Percentiles rank a stretch among this genome's conserved stretches.
Evolutionary conservation across 164 flowering plant species (phyloP).

Genomic region (Sedum album): DNA sequence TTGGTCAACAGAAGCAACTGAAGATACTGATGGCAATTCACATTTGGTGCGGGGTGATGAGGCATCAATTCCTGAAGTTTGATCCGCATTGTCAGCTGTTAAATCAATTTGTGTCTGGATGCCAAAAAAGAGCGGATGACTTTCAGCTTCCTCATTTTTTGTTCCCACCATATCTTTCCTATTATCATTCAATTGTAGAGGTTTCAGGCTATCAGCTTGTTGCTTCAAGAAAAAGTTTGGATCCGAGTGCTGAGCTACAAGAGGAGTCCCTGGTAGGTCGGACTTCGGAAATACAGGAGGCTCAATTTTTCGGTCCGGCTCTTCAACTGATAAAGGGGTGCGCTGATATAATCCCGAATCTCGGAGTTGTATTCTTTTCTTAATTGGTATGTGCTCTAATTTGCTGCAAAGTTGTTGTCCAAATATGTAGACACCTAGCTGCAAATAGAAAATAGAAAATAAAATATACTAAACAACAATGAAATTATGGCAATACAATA

Average conservation of each 20-base stretch:
- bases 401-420: slow-evolving; percentile 44
- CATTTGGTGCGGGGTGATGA: background rate
- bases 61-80: background rate
- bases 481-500: background rate
- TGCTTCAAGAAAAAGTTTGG: slow-evolving; percentile 5
- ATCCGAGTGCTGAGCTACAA: slow-evolving; percentile 12
- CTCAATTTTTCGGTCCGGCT: background rate
- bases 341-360: slow-evolving; percentile 38
- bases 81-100: background rate
- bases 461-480: background rate
- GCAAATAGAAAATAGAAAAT: slow-evolving; percentile 19
- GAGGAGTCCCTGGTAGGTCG: slow-evolving; percentile 6
- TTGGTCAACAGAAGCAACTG: slow-evolving; percentile 68
- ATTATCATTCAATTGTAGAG: slow-evolving; percentile 12
- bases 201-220: background rate
- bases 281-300: background rate
- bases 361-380: slow-evolving; percentile 50
- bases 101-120: slow-evolving; percentile 21
- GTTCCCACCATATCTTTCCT: slow-evolving; percentile 9
- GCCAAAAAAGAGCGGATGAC: slow-evolving; percentile 53
- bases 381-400: slow-evolving; percentile 54
- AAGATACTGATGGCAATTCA: background rate
- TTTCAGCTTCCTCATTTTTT: slow-evolving; percentile 13
- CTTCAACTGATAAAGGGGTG: slow-evolving; percentile 9
- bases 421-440: slow-evolving; percentile 44